Conservation (phyloP, 805 yeast genomes). For the Geotrichum ghanense region DNA sequence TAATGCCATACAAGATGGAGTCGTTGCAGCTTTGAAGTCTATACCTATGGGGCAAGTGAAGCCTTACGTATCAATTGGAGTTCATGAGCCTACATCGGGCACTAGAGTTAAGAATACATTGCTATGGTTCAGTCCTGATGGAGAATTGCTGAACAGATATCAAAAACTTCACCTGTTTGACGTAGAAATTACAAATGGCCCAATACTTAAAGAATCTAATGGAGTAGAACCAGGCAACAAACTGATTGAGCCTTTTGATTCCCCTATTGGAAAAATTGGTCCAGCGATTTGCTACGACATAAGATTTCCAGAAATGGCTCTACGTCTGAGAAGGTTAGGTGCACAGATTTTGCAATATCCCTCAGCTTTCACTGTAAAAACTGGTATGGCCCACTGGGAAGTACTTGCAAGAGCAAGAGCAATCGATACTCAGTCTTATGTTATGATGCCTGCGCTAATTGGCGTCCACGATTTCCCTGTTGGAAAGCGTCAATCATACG, state of each 20-base stretch:
- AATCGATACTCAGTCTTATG: constrained; percentile 77
- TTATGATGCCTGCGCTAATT: constrained; percentile 79
- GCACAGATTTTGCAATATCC: constrained; percentile 77
- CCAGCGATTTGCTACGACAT: constrained; percentile 60
- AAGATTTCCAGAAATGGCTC: constrained; percentile 73
- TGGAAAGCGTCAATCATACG: constrained; percentile 61
- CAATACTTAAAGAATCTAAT: constrained; percentile 62
- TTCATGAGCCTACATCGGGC: constrained; percentile 59
- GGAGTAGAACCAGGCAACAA: constrained; percentile 70
- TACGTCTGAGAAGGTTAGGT: constrained; percentile 51
- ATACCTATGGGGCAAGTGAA: constrained; percentile 30
- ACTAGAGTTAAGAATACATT: constrained; percentile 57
- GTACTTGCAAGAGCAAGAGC: constrained; percentile 74
- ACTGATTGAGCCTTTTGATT: constrained; percentile 41
- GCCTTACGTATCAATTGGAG: constrained; percentile 69
- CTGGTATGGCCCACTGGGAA: constrained; percentile 90
- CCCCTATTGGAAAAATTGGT: constrained; percentile 42
- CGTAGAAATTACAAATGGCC: constrained; percentile 74
- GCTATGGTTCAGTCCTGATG: constrained; percentile 55
- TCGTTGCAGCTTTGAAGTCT: constrained; percentile 36
- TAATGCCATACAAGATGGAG: constrained; percentile 30
- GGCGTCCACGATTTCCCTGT: constrained; percentile 53
- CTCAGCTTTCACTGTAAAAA: constrained; percentile 83
- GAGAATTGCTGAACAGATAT: constrained; percentile 57
- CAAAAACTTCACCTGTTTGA: constrained; percentile 87